Evolutionary conservation across 495 filamentous ascomycete genomes (phyloP), one percentile per base, ranked within the genome.

Genomic region (Trichocladium uniseriatum): DNA sequence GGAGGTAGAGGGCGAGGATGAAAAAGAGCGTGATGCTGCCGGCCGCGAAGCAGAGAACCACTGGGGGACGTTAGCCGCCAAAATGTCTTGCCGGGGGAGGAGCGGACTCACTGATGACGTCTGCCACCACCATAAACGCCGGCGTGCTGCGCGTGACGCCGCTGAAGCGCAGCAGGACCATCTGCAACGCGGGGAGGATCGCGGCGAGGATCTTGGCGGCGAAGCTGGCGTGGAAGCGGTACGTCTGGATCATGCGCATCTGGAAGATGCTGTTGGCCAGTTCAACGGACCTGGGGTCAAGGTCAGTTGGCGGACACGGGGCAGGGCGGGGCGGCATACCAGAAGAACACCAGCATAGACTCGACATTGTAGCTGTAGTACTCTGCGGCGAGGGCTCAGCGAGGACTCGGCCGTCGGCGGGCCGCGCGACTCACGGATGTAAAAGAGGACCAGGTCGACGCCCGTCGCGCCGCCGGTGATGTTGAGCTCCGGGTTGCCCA

Each of bases 351-450:
- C 14, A 72, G 60, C 48, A 73, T 51, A n/a, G 68, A 58, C 46
- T 73, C 69, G 14, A 69, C 69, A 60, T 74, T 75, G 54, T 76
- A 76, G 6, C 58, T 65, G 40, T 74, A 76, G 40, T 70, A 76
- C 52, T 73, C 71, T 74, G 54, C 18, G 8, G 27, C 27, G 27
- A 29, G 27, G 10, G 16, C 41, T 36, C 10, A 53, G 51, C 13
- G 9, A 43, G 51, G 49, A 35, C 18, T 21, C 2, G 9, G 15
- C n/a, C 11, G 19, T 22, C 1, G 19, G n/a, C 14, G 0, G 29
- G 1, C 1, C 14, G 9, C 28, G 21, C 10, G 11, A 54, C 65
- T 5, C 49, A 69, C 72, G 73, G 46, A 75, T 73, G 49, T 73
- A 72, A 43, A 71, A 74, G 9, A 76, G 61, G 0, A 69, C 62